These are phyloP conservation scores for Pseudogymnoascus sp. DNA, from an alignment of 2,329 filamentous ascomycete genomes.

Conservation along the genomic window DNA sequence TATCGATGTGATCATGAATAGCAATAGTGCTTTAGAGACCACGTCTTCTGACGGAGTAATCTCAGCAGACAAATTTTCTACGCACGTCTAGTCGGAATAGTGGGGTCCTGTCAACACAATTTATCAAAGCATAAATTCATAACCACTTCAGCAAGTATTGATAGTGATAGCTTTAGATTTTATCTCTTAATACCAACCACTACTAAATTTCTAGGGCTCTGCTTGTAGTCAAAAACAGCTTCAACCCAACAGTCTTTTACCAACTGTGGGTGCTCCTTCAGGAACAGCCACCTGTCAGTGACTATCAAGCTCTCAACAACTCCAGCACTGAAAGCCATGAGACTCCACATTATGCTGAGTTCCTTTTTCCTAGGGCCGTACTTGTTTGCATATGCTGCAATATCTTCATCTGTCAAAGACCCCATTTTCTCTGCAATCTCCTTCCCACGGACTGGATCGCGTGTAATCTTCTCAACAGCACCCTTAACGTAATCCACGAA, in stretches of 20 bases:
- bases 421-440: conserved; percentile 61
- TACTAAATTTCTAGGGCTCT: conserved; percentile 85
- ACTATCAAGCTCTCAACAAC: conserved; percentile 88
- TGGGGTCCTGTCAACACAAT: not conserved
- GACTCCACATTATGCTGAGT: conserved; percentile 78
- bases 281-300: conserved; percentile 79
- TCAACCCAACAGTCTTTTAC: conserved; percentile 82
- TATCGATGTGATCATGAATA: not conserved
- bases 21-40: not conserved
- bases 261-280: conserved; percentile 67
- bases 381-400: conserved; percentile 59
- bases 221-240: conserved; percentile 78
- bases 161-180: not conserved
- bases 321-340: conserved; percentile 93
- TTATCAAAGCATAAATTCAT: not conserved
- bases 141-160: not conserved
- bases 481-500: conserved; percentile 74
- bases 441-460: conserved; percentile 49
- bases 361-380: conserved; percentile 68
- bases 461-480: conserved; percentile 67
- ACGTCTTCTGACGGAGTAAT: not conserved
- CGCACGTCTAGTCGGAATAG: not conserved
- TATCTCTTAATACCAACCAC: conserved; percentile 75
- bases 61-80: not conserved
- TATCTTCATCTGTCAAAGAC: conserved; percentile 65